Evolutionary conservation across 2,329 filamentous ascomycete genomes (phyloP).

Genomic region (Blastomyces emzantsi): DNA sequence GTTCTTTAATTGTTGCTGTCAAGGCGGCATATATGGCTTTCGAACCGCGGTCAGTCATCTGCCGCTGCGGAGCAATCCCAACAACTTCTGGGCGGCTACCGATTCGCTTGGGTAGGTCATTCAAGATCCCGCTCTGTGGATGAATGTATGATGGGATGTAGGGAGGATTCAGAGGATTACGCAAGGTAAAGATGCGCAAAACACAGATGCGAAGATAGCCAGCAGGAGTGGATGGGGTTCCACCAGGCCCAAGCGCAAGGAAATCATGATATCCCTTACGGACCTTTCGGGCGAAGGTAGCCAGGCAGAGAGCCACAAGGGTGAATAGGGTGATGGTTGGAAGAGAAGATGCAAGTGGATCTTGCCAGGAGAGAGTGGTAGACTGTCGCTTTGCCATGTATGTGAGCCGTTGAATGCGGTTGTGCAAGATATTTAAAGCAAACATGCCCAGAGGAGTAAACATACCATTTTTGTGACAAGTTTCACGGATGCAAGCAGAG

Average conservation of each 20-base stretch:
- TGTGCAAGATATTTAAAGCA: background rate
- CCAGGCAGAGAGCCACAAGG: conserved; percentile 36
- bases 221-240: conserved; percentile 62
- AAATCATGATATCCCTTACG: conserved; percentile 55
- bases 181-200: conserved; percentile 61
- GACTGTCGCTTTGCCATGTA: background rate
- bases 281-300: conserved; percentile 53
- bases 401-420: background rate
- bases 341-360: conserved; percentile 7
- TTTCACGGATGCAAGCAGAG: background rate
- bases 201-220: conserved; percentile 68
- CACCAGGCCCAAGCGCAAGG: conserved; percentile 67
- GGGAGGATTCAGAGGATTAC: conserved; percentile 58
- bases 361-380: background rate
- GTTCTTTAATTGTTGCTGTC: conserved; percentile 43
- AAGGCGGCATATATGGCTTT: conserved; percentile 48
- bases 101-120: conserved; percentile 50
- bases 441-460: background rate
- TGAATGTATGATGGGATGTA: conserved; percentile 43
- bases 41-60: conserved; percentile 58
- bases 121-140: conserved; percentile 52
- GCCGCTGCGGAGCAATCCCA: conserved; percentile 74
- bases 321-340: conserved; percentile 40
- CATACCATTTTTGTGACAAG: conserved; percentile 2
- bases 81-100: conserved; percentile 58